Conservation (phyloP, 345 rosid species). For the Populus tremula region DNA sequence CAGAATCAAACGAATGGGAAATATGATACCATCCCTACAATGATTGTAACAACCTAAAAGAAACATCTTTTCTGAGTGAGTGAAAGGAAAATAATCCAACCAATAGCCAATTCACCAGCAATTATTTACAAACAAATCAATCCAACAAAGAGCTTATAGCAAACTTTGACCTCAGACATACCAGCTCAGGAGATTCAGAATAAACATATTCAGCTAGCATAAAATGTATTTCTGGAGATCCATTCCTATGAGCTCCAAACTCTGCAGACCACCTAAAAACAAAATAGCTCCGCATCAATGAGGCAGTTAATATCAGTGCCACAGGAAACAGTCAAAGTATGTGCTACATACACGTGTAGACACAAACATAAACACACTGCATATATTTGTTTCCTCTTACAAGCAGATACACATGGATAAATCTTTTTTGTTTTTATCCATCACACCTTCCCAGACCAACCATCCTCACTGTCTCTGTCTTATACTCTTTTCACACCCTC, state of each 20-base stretch:
- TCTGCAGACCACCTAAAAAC: slow-evolving; percentile 82
- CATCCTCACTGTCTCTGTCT: neutral
- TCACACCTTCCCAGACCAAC: neutral
- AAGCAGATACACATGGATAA: neutral
- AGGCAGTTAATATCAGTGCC: neutral
- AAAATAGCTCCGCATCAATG: slow-evolving; percentile 13
- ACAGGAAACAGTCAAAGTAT: neutral
- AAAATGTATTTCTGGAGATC: slow-evolving; percentile 70
- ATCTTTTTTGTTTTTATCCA: neutral
- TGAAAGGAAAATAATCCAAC: neutral
- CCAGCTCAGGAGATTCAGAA: slow-evolving; percentile 89
- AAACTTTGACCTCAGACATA: slow-evolving; percentile 35
- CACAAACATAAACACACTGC: neutral
- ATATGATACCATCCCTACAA: neutral
- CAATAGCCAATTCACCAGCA: neutral
- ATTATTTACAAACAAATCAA: neutral
- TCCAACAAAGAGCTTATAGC: neutral
- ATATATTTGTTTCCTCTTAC: neutral
- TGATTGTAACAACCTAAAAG: neutral
- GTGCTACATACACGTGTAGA: neutral
- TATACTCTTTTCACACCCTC: neutral
- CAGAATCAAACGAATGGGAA: neutral
- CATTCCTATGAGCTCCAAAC: slow-evolving; percentile 65
- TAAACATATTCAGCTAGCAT: slow-evolving; percentile 87
- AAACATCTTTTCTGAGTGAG: neutral